phyloP scores from a whole-genome alignment of 768 basidiomycete genomes.

The Hemileccinum rubropunctum region DNA sequence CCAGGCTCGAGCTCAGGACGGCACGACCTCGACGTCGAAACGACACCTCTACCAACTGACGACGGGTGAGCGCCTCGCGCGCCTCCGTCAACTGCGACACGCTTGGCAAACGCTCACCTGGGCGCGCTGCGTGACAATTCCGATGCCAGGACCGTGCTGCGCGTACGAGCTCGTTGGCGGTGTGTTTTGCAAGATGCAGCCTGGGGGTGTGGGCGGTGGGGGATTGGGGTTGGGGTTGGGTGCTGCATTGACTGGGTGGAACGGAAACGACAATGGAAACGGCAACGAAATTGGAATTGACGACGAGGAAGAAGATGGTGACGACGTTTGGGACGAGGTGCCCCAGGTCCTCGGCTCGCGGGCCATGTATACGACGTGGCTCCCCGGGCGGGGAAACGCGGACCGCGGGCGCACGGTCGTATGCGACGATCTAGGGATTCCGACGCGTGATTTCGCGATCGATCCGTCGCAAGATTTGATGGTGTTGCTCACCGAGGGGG shows the following conservation, averaged over 20 bases:
- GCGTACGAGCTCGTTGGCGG: constrained; percentile 65
- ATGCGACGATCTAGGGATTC: constrained; percentile 37
- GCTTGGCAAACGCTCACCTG: constrained; percentile 36
- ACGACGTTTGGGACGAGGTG: neutral
- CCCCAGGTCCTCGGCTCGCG: constrained; percentile 18
- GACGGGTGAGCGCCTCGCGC: constrained; percentile 31
- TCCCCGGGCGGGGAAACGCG: constrained; percentile 9
- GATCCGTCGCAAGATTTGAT: constrained; percentile 64
- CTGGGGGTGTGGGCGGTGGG: neutral
- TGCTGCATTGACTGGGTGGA: too few species aligned
- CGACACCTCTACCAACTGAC: neutral
- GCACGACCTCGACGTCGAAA: neutral
- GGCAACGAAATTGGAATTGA: too few species aligned
- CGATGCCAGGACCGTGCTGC: constrained; percentile 36
- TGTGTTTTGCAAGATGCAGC: constrained; percentile 46
- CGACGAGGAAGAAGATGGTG: neutral
- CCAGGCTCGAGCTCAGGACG: too few species aligned
- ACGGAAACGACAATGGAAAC: too few species aligned
- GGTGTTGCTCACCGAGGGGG: constrained; percentile 38
- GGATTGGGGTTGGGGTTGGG: neutral
- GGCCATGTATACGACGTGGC: constrained; percentile 20
- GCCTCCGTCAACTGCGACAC: constrained; percentile 33
- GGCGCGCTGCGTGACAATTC: constrained; percentile 20
- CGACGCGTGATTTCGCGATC: constrained; percentile 57
- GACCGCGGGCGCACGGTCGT: constrained; percentile 14